Conservation (phyloP, 495 filamentous ascomycete genomes). For the Penicillium antarcticum region DNA sequence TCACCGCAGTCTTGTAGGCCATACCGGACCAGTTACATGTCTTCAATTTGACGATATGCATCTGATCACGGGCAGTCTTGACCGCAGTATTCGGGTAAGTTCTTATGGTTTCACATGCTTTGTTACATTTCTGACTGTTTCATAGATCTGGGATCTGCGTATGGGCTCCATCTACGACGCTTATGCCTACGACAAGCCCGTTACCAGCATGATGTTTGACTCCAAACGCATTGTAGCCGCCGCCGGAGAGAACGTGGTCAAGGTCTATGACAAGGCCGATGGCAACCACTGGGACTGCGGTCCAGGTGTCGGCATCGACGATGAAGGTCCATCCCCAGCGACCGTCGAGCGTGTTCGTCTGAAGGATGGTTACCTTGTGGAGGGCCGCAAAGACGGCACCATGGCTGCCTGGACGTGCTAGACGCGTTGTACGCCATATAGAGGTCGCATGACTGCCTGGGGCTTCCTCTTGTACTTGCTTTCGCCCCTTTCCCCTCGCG, state of each 20-base stretch:
- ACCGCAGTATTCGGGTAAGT: conserved; percentile 91
- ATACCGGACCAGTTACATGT: conserved; percentile 92
- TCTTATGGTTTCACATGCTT: neutral
- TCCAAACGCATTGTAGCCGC: conserved; percentile 84
- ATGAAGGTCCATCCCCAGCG: conserved; percentile 55
- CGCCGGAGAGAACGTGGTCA: conserved; percentile 86
- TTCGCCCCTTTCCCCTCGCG: conserved; percentile 2
- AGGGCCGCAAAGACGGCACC: conserved; percentile 83
- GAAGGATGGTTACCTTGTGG: conserved; percentile 90
- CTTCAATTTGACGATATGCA: conserved; percentile 97
- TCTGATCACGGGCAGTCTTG: conserved; percentile 88
- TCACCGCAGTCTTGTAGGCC: conserved; percentile 90
- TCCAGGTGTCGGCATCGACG: conserved; percentile 65
- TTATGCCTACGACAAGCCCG: conserved; percentile 88
- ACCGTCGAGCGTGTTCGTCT: conserved; percentile 86
- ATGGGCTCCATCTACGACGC: conserved; percentile 95
- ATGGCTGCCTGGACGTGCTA: conserved; percentile 92
- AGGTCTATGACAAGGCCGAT: conserved; percentile 97
- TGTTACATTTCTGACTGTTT: conserved; percentile 9
- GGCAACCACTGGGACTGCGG: conserved; percentile 97
- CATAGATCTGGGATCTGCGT: conserved; percentile 96
- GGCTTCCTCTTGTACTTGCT: conserved; percentile 8
- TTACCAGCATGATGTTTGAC: conserved; percentile 99
- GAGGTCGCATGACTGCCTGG: neutral
- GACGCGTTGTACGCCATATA: conserved; percentile 2